Base-by-base conservation (phyloP, 179 eudicot species). In the Gypsophila paniculata region DNA sequence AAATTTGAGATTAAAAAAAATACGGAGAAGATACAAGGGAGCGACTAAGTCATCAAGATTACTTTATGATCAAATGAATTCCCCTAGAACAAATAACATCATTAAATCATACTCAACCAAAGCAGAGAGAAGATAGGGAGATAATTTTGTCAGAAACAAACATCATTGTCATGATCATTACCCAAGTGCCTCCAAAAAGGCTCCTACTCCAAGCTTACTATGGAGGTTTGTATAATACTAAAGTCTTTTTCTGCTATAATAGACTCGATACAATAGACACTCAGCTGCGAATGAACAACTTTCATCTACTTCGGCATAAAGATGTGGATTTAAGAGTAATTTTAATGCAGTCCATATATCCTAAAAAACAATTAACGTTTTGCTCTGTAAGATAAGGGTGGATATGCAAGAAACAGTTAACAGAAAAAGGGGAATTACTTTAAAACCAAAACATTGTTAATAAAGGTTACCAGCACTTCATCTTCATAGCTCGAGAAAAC, bases 401-500 rank as follows among this genome's bases (percentile, higher is more conserved):
- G 58, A 26, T 49, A 67, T 22, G 42, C 57, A 67, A 14, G 57
- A 68, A 46, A 68, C 44, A 26, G 9, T 49, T 25, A 26, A 29
- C 46, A 67, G 7, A 42, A 29, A n/a, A 3, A 42, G 22, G 11
- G 4, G 29, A n/a, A 57, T 8, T 64, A 64, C 25, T 65, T 4
- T 5, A 38, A 29, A 63, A 52, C 52, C 34, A 44, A 19, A 8
- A 53, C 10, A 61, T 29, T 59, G 19, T 76, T 4, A 51, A 26
- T 17, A 51, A 5, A 26, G 59, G 14, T 82, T 87, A 95, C 99
- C 90, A 95, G 77, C 68, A 92, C 99, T 91, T 95, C 99, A 65
- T 95, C 99, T 76, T 88, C 81, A 74, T 95, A 95, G 83, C 86
- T 76, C 34, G 95, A 86, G 71, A 95, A 88, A 58, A 81, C 96